A percentile compares a stretch with the other conserved stretches of the same genome.
These are phyloP conservation scores for Dictyostelium purpureum DNA, from an alignment of 78 protist species.

Conservation along the genomic window DNA sequence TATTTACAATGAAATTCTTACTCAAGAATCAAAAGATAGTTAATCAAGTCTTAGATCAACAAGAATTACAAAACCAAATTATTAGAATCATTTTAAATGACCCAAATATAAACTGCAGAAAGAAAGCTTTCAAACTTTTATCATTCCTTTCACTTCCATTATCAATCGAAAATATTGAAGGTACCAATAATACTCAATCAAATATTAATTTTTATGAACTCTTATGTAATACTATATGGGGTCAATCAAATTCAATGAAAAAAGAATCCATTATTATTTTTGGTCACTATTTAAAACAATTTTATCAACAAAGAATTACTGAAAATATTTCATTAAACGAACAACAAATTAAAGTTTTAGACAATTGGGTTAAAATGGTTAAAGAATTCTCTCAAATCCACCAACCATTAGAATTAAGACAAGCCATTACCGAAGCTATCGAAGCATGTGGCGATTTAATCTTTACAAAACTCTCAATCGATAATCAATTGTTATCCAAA, in stretches of 20 bases:
- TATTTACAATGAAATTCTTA: slow-evolving; percentile 31
- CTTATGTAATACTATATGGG: background rate
- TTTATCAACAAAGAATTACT: background rate
- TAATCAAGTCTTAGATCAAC: background rate
- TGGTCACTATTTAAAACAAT: slow-evolving; percentile 51
- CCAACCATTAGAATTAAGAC: slow-evolving; percentile 42
- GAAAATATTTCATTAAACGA: background rate
- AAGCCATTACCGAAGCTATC: slow-evolving; percentile 10
- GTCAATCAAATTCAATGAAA: slow-evolving; percentile 10
- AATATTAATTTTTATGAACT: background rate
- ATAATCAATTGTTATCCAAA: background rate
- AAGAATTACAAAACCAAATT: slow-evolving; percentile 11
- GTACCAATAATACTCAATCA: background rate
- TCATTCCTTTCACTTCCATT: slow-evolving; percentile 5
- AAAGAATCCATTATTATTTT: slow-evolving; percentile 50
- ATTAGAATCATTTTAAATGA: slow-evolving; percentile 14
- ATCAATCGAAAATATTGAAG: background rate
- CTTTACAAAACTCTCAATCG: background rate
- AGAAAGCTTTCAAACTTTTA: slow-evolving; percentile 18
- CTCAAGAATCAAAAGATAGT: background rate
- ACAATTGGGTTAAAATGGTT: slow-evolving; percentile 33
- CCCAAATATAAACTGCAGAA: background rate
- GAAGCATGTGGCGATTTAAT: background rate
- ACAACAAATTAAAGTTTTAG: background rate
- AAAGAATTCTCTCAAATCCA: background rate